phyloP scores from a whole-genome alignment of 495 filamentous ascomycete species.

The Aspergillus baeticus region DNA sequence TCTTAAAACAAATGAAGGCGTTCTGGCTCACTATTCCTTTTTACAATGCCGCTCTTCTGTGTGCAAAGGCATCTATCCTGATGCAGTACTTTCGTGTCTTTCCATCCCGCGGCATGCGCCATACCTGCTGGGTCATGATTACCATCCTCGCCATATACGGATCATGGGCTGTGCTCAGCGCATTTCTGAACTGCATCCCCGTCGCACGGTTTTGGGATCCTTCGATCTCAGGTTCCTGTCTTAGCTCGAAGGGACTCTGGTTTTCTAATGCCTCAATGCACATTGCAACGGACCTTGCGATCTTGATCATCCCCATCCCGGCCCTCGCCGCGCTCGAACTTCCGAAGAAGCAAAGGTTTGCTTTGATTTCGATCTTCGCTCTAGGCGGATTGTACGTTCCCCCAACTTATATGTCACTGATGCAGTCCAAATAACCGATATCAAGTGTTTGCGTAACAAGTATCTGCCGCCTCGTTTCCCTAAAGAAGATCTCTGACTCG shows the following conservation, averaged over 20 bases:
- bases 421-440: too few relatives aligned
- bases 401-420: too few relatives aligned
- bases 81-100: conserved; percentile 51
- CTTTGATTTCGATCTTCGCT: conserved; percentile 48
- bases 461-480: conserved; percentile 35
- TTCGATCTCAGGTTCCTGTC: conserved; percentile 31
- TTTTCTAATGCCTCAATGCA: conserved; percentile 53
- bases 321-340: conserved; percentile 47
- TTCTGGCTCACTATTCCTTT: conserved; percentile 48
- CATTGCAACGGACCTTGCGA: conserved; percentile 50
- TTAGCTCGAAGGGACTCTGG: conserved; percentile 43
- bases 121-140: conserved; percentile 45
- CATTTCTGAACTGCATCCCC: conserved; percentile 46
- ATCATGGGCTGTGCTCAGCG: conserved; percentile 43
- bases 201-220: conserved; percentile 46
- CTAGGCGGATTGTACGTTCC: conserved; percentile 50
- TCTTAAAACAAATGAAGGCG: conserved; percentile 41
- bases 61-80: conserved; percentile 52
- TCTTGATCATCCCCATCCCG: conserved; percentile 51
- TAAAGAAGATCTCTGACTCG: conserved; percentile 41
- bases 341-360: conserved; percentile 45
- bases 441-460: conserved; percentile 47
- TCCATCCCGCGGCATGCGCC: conserved; percentile 35
- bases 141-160: conserved; percentile 39
- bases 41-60: conserved; percentile 49